A percentile compares a stretch with the other conserved stretches of the same genome.
phyloP scores from a whole-genome alignment of 164 flowering plant genomes.

The Houttuynia cordata region DNA sequence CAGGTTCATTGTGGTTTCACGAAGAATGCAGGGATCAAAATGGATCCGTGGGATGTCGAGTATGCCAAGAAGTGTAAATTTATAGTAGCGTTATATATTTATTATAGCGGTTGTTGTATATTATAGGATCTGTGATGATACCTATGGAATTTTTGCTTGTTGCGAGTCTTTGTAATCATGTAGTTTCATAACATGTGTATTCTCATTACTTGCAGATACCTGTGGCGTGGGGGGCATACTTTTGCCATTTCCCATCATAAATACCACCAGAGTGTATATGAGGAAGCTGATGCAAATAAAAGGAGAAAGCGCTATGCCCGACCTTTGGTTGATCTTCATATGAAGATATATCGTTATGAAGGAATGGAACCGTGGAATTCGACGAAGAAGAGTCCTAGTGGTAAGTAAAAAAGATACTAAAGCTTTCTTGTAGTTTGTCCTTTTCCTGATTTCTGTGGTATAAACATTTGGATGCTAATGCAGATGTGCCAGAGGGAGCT shows the following conservation, averaged over 20 bases:
- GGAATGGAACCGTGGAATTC: constrained; percentile 88
- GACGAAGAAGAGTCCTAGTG: constrained; percentile 48
- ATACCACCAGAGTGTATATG: constrained; percentile 80
- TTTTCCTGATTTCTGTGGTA: background rate
- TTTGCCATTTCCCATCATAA: constrained; percentile 97
- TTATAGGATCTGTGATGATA: too few species aligned
- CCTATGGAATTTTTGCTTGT: too few species aligned
- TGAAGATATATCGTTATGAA: constrained; percentile 81
- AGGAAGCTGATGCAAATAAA: constrained; percentile 95
- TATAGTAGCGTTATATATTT: too few species aligned
- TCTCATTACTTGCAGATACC: constrained; percentile 40
- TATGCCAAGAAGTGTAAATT: constrained; percentile 70
- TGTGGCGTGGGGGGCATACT: constrained; percentile 96
- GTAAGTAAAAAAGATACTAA: constrained; percentile 30
- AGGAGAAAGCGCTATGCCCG: constrained; percentile 96
- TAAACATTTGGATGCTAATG: constrained; percentile 5
- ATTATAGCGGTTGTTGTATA: too few species aligned
- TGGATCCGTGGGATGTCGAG: constrained; percentile 51
- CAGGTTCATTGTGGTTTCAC: constrained; percentile 98
- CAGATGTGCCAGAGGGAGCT: constrained; percentile 99
- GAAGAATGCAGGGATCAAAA: constrained; percentile 77
- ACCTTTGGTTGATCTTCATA: constrained; percentile 87
- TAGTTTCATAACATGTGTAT: background rate
- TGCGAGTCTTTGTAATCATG: too few species aligned
- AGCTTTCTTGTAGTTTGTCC: background rate